Base-by-base conservation (phyloP, 805 yeast species). In the Candida sonorensis region DNA sequence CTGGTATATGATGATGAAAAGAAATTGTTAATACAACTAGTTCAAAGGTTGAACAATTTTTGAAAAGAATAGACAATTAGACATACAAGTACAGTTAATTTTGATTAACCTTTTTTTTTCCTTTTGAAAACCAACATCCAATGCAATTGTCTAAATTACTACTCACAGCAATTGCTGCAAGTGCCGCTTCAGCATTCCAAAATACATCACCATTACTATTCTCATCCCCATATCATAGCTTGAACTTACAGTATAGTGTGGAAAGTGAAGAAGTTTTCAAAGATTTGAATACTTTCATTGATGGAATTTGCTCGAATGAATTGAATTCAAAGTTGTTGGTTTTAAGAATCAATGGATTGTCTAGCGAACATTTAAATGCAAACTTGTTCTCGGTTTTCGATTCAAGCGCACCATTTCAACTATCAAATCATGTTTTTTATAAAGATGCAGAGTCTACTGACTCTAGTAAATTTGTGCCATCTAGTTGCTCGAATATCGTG, bases 181-280 rank as follows among this genome's bases (percentile, higher is more conserved):
- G 37, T 6, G 32, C 33, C 7, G 45, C 25, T 17, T 26, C 36
- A 11, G 57, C 57, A 2, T 56, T 52, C 38, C 44, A 46, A 27
- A 56, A 59, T 38, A 41, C 61, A 3, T 54, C 62, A 9, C 63
- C 62, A 7, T 28, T 59, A 24, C 34, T 54, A 20, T 38, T 51
- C 17, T 35, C 45, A 14, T 39, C 44, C 5, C 30, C 41, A 18
- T 6, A 18, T n/a, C 29, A 8, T 10, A 12, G 13, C 26, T 10
- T 21, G 12, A 21, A 10, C 15, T n/a, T 11, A 16, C n/a, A 23
- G 6, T 23, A 23, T 13, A 16, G 9, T 12, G 12, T 13, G 5
- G 18, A 24, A 4, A 35, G 39, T 1, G 31, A 33, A 8, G 17
- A 8, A 2, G 17, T 32, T 5, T 15, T 46, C 14, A 19, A 23